A percentile compares a stretch with the other conserved stretches of the same genome.
Evolutionary conservation across 768 basidiomycete genomes (phyloP).

Genomic region (Panaeolus cyanescens): DNA sequence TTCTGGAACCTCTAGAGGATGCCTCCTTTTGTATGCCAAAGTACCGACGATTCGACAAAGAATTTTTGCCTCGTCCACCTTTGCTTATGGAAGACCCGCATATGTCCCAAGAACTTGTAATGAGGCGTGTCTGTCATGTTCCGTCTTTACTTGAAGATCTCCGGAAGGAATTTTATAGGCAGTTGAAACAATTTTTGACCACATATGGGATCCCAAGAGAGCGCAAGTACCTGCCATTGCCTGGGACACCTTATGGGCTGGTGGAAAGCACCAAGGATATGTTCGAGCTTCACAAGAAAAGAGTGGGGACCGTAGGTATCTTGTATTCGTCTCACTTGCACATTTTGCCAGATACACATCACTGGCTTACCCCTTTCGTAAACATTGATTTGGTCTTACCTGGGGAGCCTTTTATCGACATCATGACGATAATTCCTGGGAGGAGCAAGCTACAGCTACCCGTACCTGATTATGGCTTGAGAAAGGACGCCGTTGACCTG

Average conservation of each 20-base stretch:
- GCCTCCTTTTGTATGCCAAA: neutral
- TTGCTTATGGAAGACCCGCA: neutral
- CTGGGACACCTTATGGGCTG: too few relatives aligned
- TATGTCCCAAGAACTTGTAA: neutral
- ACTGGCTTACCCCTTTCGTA: neutral
- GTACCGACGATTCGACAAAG: neutral
- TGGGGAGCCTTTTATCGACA: neutral
- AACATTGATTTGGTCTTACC: neutral
- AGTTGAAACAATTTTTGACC: too few relatives aligned
- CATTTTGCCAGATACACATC: neutral
- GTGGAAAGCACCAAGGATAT: too few relatives aligned
- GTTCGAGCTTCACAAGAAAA: too few relatives aligned
- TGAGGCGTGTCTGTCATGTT: neutral
- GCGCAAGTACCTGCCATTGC: too few relatives aligned
- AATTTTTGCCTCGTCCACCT: neutral
- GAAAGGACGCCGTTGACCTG: neutral
- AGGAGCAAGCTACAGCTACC: neutral
- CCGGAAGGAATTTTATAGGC: neutral
- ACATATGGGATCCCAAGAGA: too few relatives aligned
- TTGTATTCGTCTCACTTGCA: neutral
- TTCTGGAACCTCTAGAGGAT: neutral
- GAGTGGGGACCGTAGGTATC: neutral
- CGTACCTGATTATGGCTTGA: neutral
- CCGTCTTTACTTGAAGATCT: neutral
- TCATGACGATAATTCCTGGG: neutral